Percentiles rank a stretch among this genome's conserved stretches.
phyloP scores from a whole-genome alignment of 805 yeast genomes.

The Nadsonia fulvescens region DNA sequence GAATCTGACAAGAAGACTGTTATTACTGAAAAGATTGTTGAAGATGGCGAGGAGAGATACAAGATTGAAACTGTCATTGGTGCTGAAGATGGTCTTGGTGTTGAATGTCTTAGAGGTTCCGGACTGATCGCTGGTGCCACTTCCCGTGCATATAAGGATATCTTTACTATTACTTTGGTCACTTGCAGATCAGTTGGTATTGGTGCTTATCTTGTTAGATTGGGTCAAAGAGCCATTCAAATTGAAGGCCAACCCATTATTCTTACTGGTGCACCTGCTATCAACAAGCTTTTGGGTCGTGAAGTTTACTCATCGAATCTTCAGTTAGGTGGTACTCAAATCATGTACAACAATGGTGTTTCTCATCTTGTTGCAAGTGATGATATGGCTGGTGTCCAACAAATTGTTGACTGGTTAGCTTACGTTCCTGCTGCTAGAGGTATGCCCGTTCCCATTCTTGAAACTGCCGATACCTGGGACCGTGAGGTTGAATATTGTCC shows the following conservation, averaged over 20 bases:
- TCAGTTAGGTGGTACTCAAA: conserved; percentile 98
- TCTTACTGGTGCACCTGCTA: conserved; percentile 97
- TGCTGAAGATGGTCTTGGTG: conserved; percentile 93
- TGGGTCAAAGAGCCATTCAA: conserved; percentile 98
- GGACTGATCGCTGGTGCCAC: conserved; percentile 99
- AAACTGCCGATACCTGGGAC: conserved; percentile 72
- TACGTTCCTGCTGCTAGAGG: conserved; percentile 84
- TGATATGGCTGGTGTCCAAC: conserved; percentile 89
- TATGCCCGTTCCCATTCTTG: conserved; percentile 78
- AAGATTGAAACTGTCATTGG: conserved; percentile 78
- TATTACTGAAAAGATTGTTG: conserved; percentile 53
- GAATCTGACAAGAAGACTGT: conserved; percentile 12
- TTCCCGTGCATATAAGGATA: conserved; percentile 91
- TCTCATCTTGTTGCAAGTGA: conserved; percentile 94
- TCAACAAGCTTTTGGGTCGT: conserved; percentile 88
- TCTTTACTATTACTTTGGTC: conserved; percentile 91
- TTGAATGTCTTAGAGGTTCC: conserved; percentile 93
- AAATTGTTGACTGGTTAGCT: conserved; percentile 89
- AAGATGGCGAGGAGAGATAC: conserved; percentile 65
- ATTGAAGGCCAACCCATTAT: conserved; percentile 97
- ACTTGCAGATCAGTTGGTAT: conserved; percentile 99
- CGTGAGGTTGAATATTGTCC: conserved; percentile 79
- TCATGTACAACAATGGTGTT: conserved; percentile 97
- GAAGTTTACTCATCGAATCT: conserved; percentile 93
- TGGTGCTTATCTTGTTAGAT: conserved; percentile 95